These are phyloP conservation scores for Dryas octopetala DNA, from an alignment of 306 rosid species.

Conservation along the genomic window DNA sequence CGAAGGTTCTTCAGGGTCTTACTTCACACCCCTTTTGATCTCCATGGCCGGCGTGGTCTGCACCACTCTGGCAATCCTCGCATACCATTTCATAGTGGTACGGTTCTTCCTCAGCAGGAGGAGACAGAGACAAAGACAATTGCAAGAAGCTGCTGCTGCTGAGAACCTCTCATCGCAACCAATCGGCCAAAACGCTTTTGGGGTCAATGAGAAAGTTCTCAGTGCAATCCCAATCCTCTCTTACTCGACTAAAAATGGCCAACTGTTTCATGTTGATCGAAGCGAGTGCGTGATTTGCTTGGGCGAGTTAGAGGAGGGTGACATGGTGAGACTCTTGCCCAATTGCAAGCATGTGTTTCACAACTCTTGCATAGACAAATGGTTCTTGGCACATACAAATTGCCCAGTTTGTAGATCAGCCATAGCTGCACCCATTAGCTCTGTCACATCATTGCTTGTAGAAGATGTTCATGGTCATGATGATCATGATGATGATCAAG, in stretches of 20 bases:
- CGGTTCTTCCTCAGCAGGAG: constrained; percentile 21
- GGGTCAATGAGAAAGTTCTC: constrained; percentile 37
- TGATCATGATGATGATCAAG: not conserved
- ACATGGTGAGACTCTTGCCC: constrained; percentile 43
- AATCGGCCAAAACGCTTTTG: not conserved
- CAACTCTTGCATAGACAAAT: constrained; percentile 42
- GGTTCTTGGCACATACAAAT: constrained; percentile 44
- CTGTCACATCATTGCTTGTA: not conserved
- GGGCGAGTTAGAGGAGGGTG: constrained; percentile 41
- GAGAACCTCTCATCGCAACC: not conserved
- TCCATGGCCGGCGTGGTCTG: constrained; percentile 33
- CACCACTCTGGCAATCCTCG: constrained; percentile 29
- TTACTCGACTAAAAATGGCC: constrained; percentile 11
- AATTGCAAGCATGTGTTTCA: constrained; percentile 53
- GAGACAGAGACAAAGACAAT: constrained; percentile 2
- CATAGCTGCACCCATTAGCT: not conserved
- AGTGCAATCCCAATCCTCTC: constrained; percentile 38
- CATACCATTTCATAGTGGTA: constrained; percentile 38
- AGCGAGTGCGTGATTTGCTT: constrained; percentile 62
- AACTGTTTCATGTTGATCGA: constrained; percentile 21
- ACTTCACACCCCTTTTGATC: constrained; percentile 41
- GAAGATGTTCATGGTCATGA: not conserved
- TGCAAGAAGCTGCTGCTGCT: not conserved
- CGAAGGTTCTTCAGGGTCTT: constrained; percentile 11
- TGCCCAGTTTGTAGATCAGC: constrained; percentile 53